Evolutionary conservation across 2,329 filamentous ascomycete species (phyloP), one percentile per base, ranked within the genome.

Genomic region (Aspergillus niger): DNA sequence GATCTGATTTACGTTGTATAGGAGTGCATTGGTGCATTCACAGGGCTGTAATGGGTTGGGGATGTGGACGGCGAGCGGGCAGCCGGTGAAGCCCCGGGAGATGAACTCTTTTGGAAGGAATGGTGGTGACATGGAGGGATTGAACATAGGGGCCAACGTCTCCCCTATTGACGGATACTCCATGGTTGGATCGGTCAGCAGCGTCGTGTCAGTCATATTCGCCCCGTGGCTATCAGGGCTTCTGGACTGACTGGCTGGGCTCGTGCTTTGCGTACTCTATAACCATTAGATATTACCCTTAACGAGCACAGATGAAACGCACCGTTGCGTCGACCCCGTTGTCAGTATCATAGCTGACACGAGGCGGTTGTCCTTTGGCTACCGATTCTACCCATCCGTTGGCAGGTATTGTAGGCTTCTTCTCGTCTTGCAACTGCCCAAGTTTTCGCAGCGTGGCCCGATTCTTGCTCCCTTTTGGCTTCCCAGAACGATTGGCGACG

Each of bases 381-480:
- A 57, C 51, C 15, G 41, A 8, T 39, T 59, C 59, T 8, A 26
- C 20, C 41, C 49, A 57, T 22, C 54, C 53, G n/a, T 26, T 38
- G 26, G 49, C 3, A 6, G 20, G 65, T 43, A 64, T 64, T 3
- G 64, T 49, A 8, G 67, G 62, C 55, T 73, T 71, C 2, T 71
- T 66, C 52, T 74, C 38, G 22, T 43, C 72, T 56, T 72, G 74
- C 30, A 77, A 63, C 53, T 74, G 72, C 5, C 74, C 74, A 38
- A 77, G 39, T 41, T 75, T 76, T 59, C 70, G 68, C 22, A 77
- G 59, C 3, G 75, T 77, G 3, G 75, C 72, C 48, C 74, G 68
- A 57, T 77, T 77, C 55, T 76, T 76, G 63, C 74, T 77, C 7
- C 75, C 75, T 57, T 77, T 77, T 13, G 75, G 75, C 60, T 77